Evolutionary conservation across 441 rosid genomes (phyloP).

Genomic region (Pelargonium australe): DNA sequence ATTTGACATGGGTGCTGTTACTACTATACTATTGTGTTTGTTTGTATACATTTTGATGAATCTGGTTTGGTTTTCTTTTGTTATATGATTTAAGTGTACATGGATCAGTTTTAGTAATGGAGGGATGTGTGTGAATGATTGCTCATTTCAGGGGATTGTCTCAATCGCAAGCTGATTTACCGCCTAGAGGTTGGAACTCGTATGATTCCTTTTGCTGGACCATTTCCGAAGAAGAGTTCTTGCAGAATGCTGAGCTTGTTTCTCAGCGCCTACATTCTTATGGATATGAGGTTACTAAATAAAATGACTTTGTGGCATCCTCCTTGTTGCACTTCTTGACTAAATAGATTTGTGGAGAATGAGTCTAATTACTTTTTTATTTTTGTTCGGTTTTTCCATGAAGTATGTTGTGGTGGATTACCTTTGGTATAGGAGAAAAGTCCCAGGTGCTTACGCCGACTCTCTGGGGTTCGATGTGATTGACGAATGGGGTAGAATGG

Average conservation of each 20-base stretch:
- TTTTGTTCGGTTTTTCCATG: slow-evolving; percentile 10
- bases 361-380: not conserved
- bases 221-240: slow-evolving; percentile 73
- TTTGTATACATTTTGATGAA: not conserved
- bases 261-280: slow-evolving; percentile 52
- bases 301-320: too few relatives aligned
- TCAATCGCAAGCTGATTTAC: slow-evolving; percentile 45
- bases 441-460: slow-evolving; percentile 58
- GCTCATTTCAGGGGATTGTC: slow-evolving; percentile 39
- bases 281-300: slow-evolving; percentile 60
- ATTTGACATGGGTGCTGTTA: too few relatives aligned
- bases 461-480: slow-evolving; percentile 82
- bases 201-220: slow-evolving; percentile 90
- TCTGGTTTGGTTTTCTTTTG: not conserved
- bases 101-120: not conserved
- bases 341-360: not conserved
- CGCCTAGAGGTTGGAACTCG: slow-evolving; percentile 97
- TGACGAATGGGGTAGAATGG: slow-evolving; percentile 89
- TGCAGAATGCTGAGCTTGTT: slow-evolving; percentile 56
- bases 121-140: too few relatives aligned
- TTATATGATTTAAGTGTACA: too few relatives aligned
- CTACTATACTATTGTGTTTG: not conserved
- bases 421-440: slow-evolving; percentile 88
- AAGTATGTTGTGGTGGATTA: slow-evolving; percentile 94
- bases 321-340: not conserved